These are phyloP conservation scores for Aspergillus caelatus DNA, from an alignment of 2,329 filamentous ascomycete genomes.

Conservation along the genomic window DNA sequence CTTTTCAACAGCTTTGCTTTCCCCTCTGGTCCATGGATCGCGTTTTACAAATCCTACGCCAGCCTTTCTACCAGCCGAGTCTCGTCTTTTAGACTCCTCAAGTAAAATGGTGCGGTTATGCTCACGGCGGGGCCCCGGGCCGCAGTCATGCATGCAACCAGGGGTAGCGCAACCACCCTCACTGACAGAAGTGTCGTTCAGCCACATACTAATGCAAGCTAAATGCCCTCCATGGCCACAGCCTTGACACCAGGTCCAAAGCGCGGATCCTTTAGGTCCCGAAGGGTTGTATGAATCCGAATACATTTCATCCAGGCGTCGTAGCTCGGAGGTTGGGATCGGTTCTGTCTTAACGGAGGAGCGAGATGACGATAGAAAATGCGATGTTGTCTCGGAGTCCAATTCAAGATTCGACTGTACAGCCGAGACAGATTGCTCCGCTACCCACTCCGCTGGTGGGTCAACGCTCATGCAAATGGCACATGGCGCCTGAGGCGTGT, in stretches of 20 bases:
- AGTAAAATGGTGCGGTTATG: conserved; percentile 37
- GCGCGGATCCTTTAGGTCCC: conserved; percentile 37
- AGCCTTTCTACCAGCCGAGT: conserved; percentile 35
- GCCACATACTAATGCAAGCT: conserved; percentile 61
- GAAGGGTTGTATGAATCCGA: conserved; percentile 28
- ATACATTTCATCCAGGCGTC: conserved; percentile 24
- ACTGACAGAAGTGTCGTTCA: conserved; percentile 49
- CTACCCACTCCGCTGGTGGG: conserved; percentile 44
- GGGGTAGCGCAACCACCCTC: conserved; percentile 61
- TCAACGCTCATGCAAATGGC: conserved; percentile 46
- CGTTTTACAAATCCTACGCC: conserved; percentile 44
- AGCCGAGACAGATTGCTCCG: conserved; percentile 24
- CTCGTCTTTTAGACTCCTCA: conserved; percentile 37
- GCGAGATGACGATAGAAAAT: conserved; percentile 50
- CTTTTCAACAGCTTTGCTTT: conserved; percentile 51
- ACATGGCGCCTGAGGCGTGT: conserved; percentile 42
- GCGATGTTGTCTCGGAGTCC: conserved; percentile 33
- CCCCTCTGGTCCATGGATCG: conserved; percentile 47
- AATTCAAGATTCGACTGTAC: conserved; percentile 16
- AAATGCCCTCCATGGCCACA: conserved; percentile 65
- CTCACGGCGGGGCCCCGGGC: conserved; percentile 51
- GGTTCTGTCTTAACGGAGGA: conserved; percentile 43
- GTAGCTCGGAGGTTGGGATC: conserved; percentile 27
- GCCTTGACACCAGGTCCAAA: conserved; percentile 61
- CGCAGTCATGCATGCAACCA: conserved; percentile 64